A percentile compares a stretch with the other conserved stretches of the same genome.
Evolutionary conservation across 1,139 yeast species (phyloP).

Genomic region (Candida mesenterica): DNA sequence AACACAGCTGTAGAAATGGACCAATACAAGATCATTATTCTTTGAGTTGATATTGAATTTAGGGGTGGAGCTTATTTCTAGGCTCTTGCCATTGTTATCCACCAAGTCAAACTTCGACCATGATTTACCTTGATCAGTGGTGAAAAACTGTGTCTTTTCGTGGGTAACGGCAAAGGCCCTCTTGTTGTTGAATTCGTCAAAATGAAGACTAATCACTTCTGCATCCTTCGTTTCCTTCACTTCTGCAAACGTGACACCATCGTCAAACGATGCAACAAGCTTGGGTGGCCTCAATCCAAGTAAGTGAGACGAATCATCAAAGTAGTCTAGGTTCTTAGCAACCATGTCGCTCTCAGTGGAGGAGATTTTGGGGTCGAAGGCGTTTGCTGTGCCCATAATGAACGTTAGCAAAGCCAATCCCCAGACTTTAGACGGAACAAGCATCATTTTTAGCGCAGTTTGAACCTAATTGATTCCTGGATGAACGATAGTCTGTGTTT

Average conservation of each 20-base stretch:
- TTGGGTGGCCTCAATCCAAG: slow-evolving; percentile 30
- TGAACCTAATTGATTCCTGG: too few species aligned
- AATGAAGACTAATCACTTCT: slow-evolving; percentile 26
- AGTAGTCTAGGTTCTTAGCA: slow-evolving; percentile 33
- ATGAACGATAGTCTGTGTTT: not conserved
- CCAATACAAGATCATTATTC: slow-evolving; percentile 38
- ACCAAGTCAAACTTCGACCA: slow-evolving; percentile 49
- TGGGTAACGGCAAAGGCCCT: slow-evolving; percentile 55
- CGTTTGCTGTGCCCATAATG: slow-evolving; percentile 14
- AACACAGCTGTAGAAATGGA: slow-evolving; percentile 33
- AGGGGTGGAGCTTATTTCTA: slow-evolving; percentile 15
- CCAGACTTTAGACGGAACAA: slow-evolving; percentile 3
- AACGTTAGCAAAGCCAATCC: slow-evolving; percentile 5
- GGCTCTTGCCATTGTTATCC: slow-evolving; percentile 11
- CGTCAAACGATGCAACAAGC: slow-evolving; percentile 50
- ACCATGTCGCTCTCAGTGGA: slow-evolving; percentile 4
- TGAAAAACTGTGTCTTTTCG: slow-evolving; percentile 42
- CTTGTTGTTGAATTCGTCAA: slow-evolving; percentile 45
- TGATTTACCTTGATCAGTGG: slow-evolving; percentile 56
- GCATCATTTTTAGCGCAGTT: not conserved
- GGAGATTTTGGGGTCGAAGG: slow-evolving; percentile 16
- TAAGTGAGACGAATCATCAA: slow-evolving; percentile 56
- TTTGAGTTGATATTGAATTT: slow-evolving; percentile 37
- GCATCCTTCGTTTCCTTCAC: slow-evolving; percentile 30
- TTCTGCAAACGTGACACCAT: slow-evolving; percentile 55